These are phyloP conservation scores for Suillus plorans DNA, from an alignment of 768 basidiomycete genomes.

Conservation along the genomic window DNA sequence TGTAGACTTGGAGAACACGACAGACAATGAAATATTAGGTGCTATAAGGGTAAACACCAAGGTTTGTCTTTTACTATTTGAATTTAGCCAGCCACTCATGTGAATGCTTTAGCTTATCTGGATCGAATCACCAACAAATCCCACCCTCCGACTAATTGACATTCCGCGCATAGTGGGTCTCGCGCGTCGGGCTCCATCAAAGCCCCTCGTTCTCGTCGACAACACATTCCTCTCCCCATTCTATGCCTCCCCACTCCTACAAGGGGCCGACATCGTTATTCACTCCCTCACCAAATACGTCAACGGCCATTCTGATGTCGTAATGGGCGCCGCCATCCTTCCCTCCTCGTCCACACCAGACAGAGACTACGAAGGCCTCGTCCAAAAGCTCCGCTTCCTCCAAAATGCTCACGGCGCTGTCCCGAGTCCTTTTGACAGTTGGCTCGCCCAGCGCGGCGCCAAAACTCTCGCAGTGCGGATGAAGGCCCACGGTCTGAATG, in stretches of 20 bases:
- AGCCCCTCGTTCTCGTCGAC: constrained; percentile 85
- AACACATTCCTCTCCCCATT: constrained; percentile 94
- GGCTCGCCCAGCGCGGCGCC: constrained; percentile 86
- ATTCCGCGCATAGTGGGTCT: constrained; percentile 69
- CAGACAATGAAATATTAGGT: constrained; percentile 61
- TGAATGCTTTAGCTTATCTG: constrained; percentile 67
- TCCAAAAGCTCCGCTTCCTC: constrained; percentile 71
- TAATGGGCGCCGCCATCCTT: constrained; percentile 84
- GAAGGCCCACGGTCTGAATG: constrained; percentile 84
- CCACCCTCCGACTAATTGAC: constrained; percentile 84
- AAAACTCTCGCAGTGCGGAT: constrained; percentile 92
- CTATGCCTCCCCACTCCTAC: constrained; percentile 84
- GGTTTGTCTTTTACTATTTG: constrained; percentile 39
- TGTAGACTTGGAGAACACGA: constrained; percentile 71
- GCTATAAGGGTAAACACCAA: constrained; percentile 79
- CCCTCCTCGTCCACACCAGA: constrained; percentile 33
- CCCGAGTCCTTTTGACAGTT: constrained; percentile 83
- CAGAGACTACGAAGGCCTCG: constrained; percentile 43
- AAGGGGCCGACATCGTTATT: constrained; percentile 81
- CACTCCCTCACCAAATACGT: constrained; percentile 90
- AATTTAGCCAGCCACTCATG: not conserved
- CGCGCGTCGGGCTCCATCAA: constrained; percentile 58
- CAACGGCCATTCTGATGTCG: constrained; percentile 91
- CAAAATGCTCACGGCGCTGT: constrained; percentile 89
- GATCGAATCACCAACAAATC: constrained; percentile 96